Evolutionary conservation across 2,329 filamentous ascomycete species (phyloP).

Genomic region (Xylogone sp.): DNA sequence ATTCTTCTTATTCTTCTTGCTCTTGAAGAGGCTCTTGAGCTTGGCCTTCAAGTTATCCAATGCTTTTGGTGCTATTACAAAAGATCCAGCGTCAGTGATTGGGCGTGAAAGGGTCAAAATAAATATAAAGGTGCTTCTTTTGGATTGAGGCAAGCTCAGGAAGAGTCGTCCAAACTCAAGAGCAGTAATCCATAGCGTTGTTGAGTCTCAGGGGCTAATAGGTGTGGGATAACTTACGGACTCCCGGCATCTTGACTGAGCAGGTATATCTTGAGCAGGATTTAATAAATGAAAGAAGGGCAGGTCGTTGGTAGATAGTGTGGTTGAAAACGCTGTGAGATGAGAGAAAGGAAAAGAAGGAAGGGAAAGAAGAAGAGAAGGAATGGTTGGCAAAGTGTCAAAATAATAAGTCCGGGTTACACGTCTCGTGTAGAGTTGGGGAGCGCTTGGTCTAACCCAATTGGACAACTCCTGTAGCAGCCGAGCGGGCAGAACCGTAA

Average conservation of each 20-base stretch:
- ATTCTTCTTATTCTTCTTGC: constrained; percentile 23
- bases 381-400: neutral
- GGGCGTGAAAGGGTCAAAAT: no score
- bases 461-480: neutral
- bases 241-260: constrained; percentile 23
- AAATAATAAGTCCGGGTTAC: neutral
- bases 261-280: neutral
- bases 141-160: no score
- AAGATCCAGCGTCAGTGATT: neutral
- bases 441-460: neutral
- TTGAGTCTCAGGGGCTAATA: neutral
- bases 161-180: no score
- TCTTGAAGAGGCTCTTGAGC: constrained; percentile 25
- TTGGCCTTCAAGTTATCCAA: constrained; percentile 24
- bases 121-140: no score
- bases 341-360: neutral
- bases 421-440: neutral
- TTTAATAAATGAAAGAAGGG: neutral
- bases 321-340: neutral
- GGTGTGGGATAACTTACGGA: constrained; percentile 21
- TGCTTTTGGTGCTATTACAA: constrained; percentile 24
- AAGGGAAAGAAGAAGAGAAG: neutral
- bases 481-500: neutral
- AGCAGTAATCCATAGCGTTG: no score
- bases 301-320: neutral